Percentiles rank a stretch among this genome's conserved stretches.
These are phyloP conservation scores for Cyclaneusma minus DNA, from an alignment of 2,329 filamentous ascomycete species.

Conservation along the genomic window DNA sequence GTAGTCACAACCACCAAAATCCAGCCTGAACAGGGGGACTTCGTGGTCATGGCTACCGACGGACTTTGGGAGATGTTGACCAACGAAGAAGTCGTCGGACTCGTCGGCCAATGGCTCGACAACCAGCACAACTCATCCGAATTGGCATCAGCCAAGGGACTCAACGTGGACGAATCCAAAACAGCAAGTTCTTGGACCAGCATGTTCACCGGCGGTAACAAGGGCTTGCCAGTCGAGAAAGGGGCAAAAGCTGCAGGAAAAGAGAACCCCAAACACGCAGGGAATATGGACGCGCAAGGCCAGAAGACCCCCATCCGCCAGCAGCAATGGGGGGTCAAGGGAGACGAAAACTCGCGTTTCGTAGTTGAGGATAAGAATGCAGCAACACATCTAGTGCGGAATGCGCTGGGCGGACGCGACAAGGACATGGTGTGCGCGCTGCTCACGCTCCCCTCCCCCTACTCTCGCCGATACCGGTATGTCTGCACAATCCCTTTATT, in stretches of 20 bases:
- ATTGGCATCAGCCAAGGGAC: conserved; percentile 13
- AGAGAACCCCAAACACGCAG: conserved; percentile 21
- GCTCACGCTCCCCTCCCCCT: conserved; percentile 80
- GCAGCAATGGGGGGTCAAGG: conserved; percentile 76
- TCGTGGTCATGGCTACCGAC: conserved; percentile 91
- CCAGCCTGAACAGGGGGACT: conserved; percentile 78
- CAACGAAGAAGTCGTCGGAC: conserved; percentile 91
- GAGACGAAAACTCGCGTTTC: conserved; percentile 64
- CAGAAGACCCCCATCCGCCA: conserved; percentile 80
- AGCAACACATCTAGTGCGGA: conserved; percentile 87
- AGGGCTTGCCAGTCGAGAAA: conserved; percentile 62
- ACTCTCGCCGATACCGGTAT: conserved; percentile 79
- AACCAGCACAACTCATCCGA: conserved; percentile 33
- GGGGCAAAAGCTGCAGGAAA: conserved; percentile 25
- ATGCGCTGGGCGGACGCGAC: conserved; percentile 86
- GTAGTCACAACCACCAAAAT: conserved; percentile 88
- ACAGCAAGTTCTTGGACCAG: conserved; percentile 49
- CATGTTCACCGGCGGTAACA: conserved; percentile 37
- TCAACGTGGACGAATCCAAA: too few species aligned
- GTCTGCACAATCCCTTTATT: conserved; percentile 16
- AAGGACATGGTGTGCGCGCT: conserved; percentile 87
- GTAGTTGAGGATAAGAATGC: conserved; percentile 91
- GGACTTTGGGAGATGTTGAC: conserved; percentile 98
- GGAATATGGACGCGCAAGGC: too few species aligned
- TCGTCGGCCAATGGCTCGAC: conserved; percentile 95